Conservation (phyloP, 768 basidiomycete genomes). For the Suillus lakei region DNA sequence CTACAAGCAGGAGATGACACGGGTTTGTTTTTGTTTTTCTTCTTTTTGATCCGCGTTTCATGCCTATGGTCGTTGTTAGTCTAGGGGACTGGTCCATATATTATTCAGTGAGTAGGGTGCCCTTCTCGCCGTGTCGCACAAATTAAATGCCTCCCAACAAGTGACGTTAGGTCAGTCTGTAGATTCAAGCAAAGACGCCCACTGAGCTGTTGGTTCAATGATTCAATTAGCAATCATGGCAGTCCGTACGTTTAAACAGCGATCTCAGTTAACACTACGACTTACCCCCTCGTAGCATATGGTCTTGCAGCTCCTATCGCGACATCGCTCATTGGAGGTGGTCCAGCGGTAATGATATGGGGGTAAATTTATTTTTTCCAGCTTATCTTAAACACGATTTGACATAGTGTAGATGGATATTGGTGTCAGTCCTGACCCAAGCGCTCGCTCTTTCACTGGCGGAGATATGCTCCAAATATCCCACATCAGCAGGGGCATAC, state of each 20-base stretch:
- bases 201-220: constrained; percentile 11
- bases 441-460: constrained; percentile 57
- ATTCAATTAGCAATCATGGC: constrained; percentile 56
- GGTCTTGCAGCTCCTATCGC: constrained; percentile 62
- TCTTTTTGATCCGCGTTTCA: background rate
- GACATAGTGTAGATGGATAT: constrained; percentile 45
- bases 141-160: background rate
- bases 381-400: background rate
- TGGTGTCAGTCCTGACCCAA: constrained; percentile 53
- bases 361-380: constrained; percentile 41
- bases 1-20: constrained; percentile 58
- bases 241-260: constrained; percentile 50
- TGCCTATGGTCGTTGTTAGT: constrained; percentile 31
- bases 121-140: constrained; percentile 18
- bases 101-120: constrained; percentile 51
- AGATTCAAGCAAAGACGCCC: background rate
- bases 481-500: constrained; percentile 65
- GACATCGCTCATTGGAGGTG: constrained; percentile 59
- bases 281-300: constrained; percentile 44
- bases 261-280: background rate
- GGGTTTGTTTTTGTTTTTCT: constrained; percentile 37
- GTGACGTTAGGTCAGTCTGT: constrained; percentile 52
- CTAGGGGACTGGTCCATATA: constrained; percentile 55
- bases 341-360: constrained; percentile 61
- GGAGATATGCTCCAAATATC: constrained; percentile 64